phyloP scores from a whole-genome alignment of 1,139 yeast species.

The Geotrichum aggregatum region DNA sequence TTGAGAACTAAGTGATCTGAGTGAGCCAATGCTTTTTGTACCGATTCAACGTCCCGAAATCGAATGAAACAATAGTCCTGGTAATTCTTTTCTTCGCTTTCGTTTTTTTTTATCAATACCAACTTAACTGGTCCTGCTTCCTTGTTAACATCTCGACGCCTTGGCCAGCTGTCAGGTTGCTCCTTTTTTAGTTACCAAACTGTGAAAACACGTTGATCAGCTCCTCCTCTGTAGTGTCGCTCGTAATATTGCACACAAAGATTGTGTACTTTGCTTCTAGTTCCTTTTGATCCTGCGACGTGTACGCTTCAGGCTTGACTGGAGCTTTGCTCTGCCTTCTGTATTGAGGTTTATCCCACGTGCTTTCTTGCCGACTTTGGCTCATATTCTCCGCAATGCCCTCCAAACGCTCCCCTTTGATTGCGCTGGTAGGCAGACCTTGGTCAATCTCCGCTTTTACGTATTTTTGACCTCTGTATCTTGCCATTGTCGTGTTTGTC shows the following conservation, averaged over 20 bases:
- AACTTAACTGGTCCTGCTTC: slow-evolving; percentile 9
- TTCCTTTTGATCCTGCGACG: slow-evolving; percentile 1
- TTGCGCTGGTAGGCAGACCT: neutral
- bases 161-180: too few relatives aligned
- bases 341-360: too few relatives aligned
- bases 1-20: slow-evolving; percentile 5
- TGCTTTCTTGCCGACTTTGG: too few relatives aligned
- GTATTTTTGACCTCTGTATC: neutral
- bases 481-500: neutral
- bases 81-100: neutral
- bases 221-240: slow-evolving; percentile 12
- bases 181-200: slow-evolving; percentile 17
- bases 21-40: slow-evolving; percentile 10
- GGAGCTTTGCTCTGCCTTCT: neutral
- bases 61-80: slow-evolving; percentile 15
- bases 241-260: slow-evolving; percentile 15
- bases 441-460: neutral
- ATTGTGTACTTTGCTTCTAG: slow-evolving; percentile 8
- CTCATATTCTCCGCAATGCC: neutral
- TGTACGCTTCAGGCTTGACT: neutral
- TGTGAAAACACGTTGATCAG: slow-evolving; percentile 10
- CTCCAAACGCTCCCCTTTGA: neutral
- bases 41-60: slow-evolving; percentile 8
- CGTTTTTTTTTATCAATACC: slow-evolving; percentile 10
- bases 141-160: neutral